Base-by-base conservation (phyloP, 768 basidiomycete species). In the Leucocoprinus sp. region DNA sequence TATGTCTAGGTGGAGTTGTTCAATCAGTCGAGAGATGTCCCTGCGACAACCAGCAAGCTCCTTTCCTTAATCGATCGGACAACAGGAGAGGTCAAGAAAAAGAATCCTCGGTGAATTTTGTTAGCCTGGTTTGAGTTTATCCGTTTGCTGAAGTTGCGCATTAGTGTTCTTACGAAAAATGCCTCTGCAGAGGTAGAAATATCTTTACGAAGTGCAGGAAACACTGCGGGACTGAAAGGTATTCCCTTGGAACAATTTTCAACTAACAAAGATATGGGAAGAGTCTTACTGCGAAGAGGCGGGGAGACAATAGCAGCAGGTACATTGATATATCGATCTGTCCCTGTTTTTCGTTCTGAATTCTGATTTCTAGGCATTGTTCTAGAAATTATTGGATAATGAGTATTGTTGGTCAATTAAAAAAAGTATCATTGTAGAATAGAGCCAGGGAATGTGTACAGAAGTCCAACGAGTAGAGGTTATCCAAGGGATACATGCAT, bases 241-340 rank as follows among this genome's bases (percentile, higher is more conserved):
- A 84, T 97, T 19, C 89, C 96, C 9, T 58, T 98, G 12, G 96
- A 98, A 59, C 75, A 87, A 1, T 95, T 96, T 54, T 63, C 79
- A 1, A 65, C 66, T 5, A 98, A 93, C 65, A 99, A 98, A 63
- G 89, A 93, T 45, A 96, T 98, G 96, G 96, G 96, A 0, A 68
- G 96, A 37, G 75, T 99, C 41, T 59, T 99, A 51, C 69, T 99
- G 48, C 70, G 96, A 35, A 69, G 95, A 43, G 82, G 80, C 23
- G 96, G 96, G 0, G 93, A 97, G 66, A 97, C 96, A 0, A 86
- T 99, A 49, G 91, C 82, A 29, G 93, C 93, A 36, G 93, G 93
- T 83, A 53, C 42, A 70, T 45, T 18, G 6, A 36, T 47, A 12
- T 14, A 21, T 31, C 8, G 15, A 28, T 11, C 19, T 19, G 12